phyloP scores from a whole-genome alignment of 208 protist species.

The Leptomonas pyrrhocoris region DNA sequence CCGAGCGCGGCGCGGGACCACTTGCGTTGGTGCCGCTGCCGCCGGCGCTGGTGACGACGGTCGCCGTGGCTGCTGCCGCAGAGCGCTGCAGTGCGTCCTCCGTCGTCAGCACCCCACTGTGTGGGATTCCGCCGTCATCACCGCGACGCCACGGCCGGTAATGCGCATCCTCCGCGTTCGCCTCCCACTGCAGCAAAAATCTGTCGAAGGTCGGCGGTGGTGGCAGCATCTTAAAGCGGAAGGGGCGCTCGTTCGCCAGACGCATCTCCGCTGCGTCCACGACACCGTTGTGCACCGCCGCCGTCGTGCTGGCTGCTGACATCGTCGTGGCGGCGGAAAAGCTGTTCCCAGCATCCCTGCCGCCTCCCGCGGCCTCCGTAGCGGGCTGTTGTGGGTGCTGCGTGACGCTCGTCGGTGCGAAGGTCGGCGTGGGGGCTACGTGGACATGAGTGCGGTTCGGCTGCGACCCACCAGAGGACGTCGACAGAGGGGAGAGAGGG shows the following conservation, averaged over 20 bases:
- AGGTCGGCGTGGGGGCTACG: background rate
- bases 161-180: constrained; percentile 19
- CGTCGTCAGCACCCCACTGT: background rate
- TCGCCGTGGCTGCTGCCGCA: background rate
- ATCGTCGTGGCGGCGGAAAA: background rate
- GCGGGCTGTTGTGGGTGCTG: constrained; percentile 17
- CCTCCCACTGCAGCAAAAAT: constrained; percentile 25
- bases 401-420: constrained; percentile 4
- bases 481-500: constrained; percentile 8
- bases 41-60: constrained; percentile 1
- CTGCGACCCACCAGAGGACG: constrained; percentile 3
- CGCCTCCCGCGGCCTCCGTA: background rate
- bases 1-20: background rate
- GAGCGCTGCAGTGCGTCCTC: constrained; percentile 10
- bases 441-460: background rate
- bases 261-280: constrained; percentile 23
- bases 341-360: background rate
- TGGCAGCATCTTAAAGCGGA: constrained; percentile 33
- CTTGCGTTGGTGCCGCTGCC: background rate
- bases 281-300: background rate
- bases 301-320: constrained; percentile 3
- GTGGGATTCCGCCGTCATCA: constrained; percentile 3
- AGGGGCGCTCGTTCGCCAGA: constrained; percentile 26
- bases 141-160: constrained; percentile 10
- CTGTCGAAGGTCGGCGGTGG: constrained; percentile 24